Evolutionary conservation across 768 basidiomycete genomes (phyloP).

Genomic region (Boletus sensibilis): DNA sequence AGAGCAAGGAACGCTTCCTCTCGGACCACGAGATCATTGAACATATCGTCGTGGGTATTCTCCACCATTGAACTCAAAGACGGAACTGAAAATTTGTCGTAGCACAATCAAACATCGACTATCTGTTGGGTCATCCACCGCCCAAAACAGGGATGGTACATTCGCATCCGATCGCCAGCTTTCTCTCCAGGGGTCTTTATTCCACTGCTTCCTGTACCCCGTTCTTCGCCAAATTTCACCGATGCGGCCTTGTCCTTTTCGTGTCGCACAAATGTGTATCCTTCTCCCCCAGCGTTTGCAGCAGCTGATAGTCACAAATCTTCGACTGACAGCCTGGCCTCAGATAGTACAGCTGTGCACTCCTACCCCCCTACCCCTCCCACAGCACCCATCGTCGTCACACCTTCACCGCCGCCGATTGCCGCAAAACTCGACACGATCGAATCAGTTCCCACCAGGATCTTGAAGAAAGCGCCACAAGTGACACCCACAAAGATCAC

Average conservation of each 20-base stretch:
- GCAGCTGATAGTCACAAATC: conserved; percentile 14
- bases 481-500: conserved; percentile 33
- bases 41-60: conserved; percentile 58
- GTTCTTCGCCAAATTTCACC: conserved; percentile 44
- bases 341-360: conserved; percentile 41
- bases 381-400: conserved; percentile 28
- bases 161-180: conserved; percentile 67
- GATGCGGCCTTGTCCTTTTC: conserved; percentile 54
- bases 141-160: conserved; percentile 83
- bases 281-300: conserved; percentile 21
- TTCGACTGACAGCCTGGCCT: conserved; percentile 27
- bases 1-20: conserved; percentile 66
- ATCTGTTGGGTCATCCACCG: conserved; percentile 77
- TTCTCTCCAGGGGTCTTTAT: conserved; percentile 66
- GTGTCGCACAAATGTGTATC: conserved; percentile 46
- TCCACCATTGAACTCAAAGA: neutral
- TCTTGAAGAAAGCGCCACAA: conserved; percentile 8
- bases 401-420: conserved; percentile 35
- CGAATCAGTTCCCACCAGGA: conserved; percentile 5
- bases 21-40: conserved; percentile 75
- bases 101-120: conserved; percentile 69
- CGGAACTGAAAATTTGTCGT: neutral
- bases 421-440: conserved; percentile 28
- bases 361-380: conserved; percentile 62
- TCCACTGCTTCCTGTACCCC: conserved; percentile 50